These are phyloP conservation scores for Coniochaeta sp. DNA, from an alignment of 2,329 filamentous ascomycete species.

Conservation along the genomic window DNA sequence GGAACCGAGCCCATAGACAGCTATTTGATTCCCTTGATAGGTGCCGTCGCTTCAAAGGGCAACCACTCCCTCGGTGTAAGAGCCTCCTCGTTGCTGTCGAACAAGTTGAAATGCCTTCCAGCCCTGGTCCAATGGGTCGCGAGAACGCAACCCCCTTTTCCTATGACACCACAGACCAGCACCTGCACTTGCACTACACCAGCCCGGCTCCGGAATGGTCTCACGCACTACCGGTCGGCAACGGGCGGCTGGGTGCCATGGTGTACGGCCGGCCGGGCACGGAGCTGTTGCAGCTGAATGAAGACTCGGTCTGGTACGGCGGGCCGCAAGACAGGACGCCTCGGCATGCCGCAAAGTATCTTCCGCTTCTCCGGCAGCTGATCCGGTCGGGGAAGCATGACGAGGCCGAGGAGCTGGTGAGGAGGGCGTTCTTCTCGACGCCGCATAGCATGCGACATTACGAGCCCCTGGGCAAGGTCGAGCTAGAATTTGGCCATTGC, in stretches of 20 bases:
- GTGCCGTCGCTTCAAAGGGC: not conserved
- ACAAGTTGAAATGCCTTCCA: not conserved
- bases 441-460: constrained; percentile 39
- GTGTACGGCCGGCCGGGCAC: constrained; percentile 33
- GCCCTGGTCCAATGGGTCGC: not conserved
- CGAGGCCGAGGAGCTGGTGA: constrained; percentile 32
- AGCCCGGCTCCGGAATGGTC: constrained; percentile 22
- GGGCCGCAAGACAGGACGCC: constrained; percentile 34
- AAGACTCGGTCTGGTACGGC: constrained; percentile 40
- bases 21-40: not conserved
- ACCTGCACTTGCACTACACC: constrained; percentile 12
- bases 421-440: constrained; percentile 33
- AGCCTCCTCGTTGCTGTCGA: not conserved
- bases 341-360: constrained; percentile 25
- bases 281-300: constrained; percentile 37
- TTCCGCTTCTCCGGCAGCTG: constrained; percentile 29
- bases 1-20: not conserved
- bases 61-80: not conserved
- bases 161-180: constrained; percentile 1
- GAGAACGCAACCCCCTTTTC: not conserved
- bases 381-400: constrained; percentile 30
- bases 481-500: constrained; percentile 30
- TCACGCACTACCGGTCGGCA: constrained; percentile 37
- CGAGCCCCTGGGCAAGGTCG: constrained; percentile 29
- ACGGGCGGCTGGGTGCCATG: constrained; percentile 36